Evolutionary conservation across 225 moss, liverwort and hornwort species (phyloP), one percentile per base, ranked within the genome.

Genomic region (Pleurozium schreberi): DNA sequence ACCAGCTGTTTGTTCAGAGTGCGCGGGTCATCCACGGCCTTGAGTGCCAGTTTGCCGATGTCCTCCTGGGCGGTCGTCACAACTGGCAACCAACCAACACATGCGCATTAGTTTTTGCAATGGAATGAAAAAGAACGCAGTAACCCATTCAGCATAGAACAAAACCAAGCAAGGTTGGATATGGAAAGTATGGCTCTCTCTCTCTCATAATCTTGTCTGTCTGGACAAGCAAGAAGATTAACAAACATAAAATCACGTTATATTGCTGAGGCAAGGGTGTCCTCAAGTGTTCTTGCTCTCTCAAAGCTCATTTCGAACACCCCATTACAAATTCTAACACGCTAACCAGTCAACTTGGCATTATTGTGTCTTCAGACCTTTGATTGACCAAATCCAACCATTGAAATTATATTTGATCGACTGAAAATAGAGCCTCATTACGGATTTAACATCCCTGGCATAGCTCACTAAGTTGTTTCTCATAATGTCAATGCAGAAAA

Each of bases 1-100:
- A 89, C 75, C 50, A 91, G 81, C 55, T 45, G 52, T 75, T 87
- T 91, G 85, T 89, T 91, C 69, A 75, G 42, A 38, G 91, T 34
- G 20, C 89, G 87, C 10, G 91, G 84, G 62, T 89, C 89, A 17
- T 75, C 87, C 10, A 75, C 75, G 42, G 91, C 89, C 81, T 84
- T 87, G 75, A 89, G n/a, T n/a, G 87, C 1, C 53, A 89, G 55
- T 2, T 12, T n/a, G 23, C 36, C 91, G 6, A 87, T 85, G 67
- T 91, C 89, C 10, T 60, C 87, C 89, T 89, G 67, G 33, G 68
- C 61, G 8, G 75, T 28, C 19, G 84, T 34, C 61, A 81, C 81
- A 62, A 92, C 91, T 92, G 89, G 30, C 42, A 78, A 59, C 31
- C 22, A 12, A 52, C 45, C 31, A 43, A 31, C 27, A 43, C 13